Evolutionary conservation across 345 rosid species (phyloP).

Genomic region (Arabis hirsuta): DNA sequence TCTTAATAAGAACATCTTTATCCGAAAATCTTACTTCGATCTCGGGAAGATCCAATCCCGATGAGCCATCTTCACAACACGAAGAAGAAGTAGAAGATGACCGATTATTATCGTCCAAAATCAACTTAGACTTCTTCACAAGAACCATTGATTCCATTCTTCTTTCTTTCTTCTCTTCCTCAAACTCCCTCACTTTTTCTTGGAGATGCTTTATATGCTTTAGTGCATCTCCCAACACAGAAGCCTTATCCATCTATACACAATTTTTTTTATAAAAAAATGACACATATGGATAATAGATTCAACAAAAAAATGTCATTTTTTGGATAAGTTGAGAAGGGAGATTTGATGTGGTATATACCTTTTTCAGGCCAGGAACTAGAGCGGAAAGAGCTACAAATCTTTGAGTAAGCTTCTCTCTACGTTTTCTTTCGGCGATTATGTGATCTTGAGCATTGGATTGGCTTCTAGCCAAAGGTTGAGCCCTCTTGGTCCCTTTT

Average conservation of each 20-base stretch:
- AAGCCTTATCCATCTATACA: slow-evolving; percentile 86
- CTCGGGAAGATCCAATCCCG: slow-evolving; percentile 61
- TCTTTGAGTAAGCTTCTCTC: slow-evolving; percentile 46
- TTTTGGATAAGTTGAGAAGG: slow-evolving; percentile 3
- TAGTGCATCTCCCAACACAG: slow-evolving; percentile 85
- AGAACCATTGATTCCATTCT: slow-evolving; percentile 70
- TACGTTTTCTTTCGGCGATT: slow-evolving; percentile 42
- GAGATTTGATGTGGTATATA: slow-evolving; percentile 13
- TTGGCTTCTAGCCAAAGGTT: slow-evolving; percentile 19
- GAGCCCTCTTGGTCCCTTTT: slow-evolving; percentile 32
- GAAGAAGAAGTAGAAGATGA: slow-evolving; percentile 37
- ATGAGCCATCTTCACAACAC: slow-evolving; percentile 30
- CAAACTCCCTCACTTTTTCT: slow-evolving; percentile 69
- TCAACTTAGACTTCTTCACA: slow-evolving; percentile 70
- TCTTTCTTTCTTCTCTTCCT: slow-evolving; percentile 67
- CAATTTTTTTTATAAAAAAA: neutral
- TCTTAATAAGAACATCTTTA: slow-evolving; percentile 67
- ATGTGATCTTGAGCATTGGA: slow-evolving; percentile 40
- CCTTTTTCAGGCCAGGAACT: slow-evolving; percentile 46
- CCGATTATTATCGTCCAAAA: slow-evolving; percentile 51
- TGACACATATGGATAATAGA: neutral
- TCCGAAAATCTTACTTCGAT: slow-evolving; percentile 80
- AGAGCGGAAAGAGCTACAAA: slow-evolving; percentile 47
- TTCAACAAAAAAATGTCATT: neutral
- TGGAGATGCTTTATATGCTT: slow-evolving; percentile 86